Base-by-base conservation (phyloP, 2,329 filamentous ascomycete species). In the Colletotrichum camelliae region DNA sequence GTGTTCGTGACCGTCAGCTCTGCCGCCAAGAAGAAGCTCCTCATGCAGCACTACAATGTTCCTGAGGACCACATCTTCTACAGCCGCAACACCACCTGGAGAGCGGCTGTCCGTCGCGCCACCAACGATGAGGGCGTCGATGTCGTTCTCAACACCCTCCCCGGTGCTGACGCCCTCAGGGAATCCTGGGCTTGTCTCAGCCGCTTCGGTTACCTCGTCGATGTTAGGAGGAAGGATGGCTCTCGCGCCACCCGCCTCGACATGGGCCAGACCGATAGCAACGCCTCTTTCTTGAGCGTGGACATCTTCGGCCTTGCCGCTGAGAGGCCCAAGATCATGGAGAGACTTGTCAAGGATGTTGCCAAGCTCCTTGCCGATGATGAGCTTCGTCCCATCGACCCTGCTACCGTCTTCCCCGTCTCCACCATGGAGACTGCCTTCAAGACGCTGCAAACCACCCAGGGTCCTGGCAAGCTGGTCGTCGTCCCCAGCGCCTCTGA, bases 191-290 rank as follows among this genome's bases (percentile, higher is more conserved):
- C 83, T 4, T 87, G 85, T 66, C 79, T 90, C 21, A 85, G 85
- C 60, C 82, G 81, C 18, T 87, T 87, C 77, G 88, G 87, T 2
- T 82, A 85, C 4, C 87, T 89, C 61, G 78, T 90, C 5, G 87
- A 90, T 70, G 84, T 89, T 37, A 84, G 86, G 9, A 84, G 82
- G 73, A 79, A 83, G 57, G 86, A 87, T 55, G 81, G 84, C n/a
- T 79, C 80, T 9, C 82, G 80, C 70, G 87, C 86, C 69, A 85
- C 82, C 2, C 81, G 85, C 2, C 80, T 91, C 0, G 87, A 90
- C 58, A 87, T 91, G 85, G 79, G 83, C n/a, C 85, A 86, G n/a
- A 86, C 88, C 62, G 86, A 88, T 48, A 83, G 82, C 77, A 89
- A 89, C 76, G 84, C 85, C 27, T 87, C 85, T 57, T 88, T 88